A percentile compares a stretch with the other conserved stretches of the same genome.
Evolutionary conservation across 2,329 filamentous ascomycete genomes (phyloP).

Genomic region (Diplodia intermedia): DNA sequence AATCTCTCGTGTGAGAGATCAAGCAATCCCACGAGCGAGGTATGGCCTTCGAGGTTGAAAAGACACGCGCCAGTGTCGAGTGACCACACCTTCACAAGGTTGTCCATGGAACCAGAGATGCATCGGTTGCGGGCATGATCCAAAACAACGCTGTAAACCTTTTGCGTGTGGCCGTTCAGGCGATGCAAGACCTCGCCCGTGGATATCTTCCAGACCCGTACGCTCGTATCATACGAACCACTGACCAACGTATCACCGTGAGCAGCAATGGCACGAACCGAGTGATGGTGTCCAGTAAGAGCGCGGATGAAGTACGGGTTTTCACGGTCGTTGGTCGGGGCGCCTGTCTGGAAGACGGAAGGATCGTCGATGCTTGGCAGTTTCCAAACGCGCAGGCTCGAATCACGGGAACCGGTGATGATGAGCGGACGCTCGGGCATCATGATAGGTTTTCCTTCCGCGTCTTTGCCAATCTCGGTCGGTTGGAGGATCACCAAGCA

Average conservation of each 20-base stretch:
- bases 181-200: conserved; percentile 88
- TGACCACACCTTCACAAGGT: conserved; percentile 97
- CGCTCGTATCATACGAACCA: conserved; percentile 94
- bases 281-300: conserved; percentile 85
- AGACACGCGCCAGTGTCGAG: conserved; percentile 83
- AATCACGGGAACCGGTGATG: conserved; percentile 96
- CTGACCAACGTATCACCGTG: conserved; percentile 96
- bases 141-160: conserved; percentile 96
- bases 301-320: conserved; percentile 95
- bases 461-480: conserved; percentile 72
- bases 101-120: conserved; percentile 98
- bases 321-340: conserved; percentile 75
- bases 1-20: conserved; percentile 89
- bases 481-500: conserved; percentile 95
- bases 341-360: conserved; percentile 78
- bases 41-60: conserved; percentile 91
- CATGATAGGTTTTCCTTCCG: conserved; percentile 78
- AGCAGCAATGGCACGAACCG: conserved; percentile 93
- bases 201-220: conserved; percentile 93
- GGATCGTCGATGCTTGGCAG: conserved; percentile 81
- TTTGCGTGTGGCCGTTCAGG: conserved; percentile 84
- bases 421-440: conserved; percentile 95
- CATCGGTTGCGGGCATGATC: conserved; percentile 92
- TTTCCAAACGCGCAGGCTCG: conserved; percentile 91
- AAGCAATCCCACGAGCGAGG: conserved; percentile 86